These are phyloP conservation scores for Dalbergia cultrata DNA, from an alignment of 306 rosid species.

Conservation along the genomic window DNA sequence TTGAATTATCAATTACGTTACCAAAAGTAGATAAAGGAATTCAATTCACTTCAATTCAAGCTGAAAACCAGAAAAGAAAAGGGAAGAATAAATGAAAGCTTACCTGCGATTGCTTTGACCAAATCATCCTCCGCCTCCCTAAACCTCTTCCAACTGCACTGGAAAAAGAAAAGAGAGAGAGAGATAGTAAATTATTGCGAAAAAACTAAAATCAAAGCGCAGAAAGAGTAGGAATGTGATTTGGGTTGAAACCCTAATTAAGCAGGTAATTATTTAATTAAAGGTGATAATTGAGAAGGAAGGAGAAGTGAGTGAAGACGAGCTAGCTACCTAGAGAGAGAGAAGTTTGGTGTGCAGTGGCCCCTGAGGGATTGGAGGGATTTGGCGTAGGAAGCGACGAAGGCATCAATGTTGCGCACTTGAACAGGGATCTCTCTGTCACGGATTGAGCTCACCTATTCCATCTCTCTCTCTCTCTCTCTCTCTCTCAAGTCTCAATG, in stretches of 20 bases:
- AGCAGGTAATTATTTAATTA: too few species aligned
- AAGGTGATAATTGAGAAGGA: too few species aligned
- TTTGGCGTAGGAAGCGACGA: constrained; percentile 46
- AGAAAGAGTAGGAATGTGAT: neutral
- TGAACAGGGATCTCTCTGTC: constrained; percentile 54
- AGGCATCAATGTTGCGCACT: constrained; percentile 53
- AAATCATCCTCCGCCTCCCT: constrained; percentile 83
- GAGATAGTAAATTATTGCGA: neutral
- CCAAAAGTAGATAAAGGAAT: neutral
- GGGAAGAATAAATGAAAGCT: neutral
- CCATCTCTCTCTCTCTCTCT: constrained; percentile 50
- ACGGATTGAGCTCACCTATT: constrained; percentile 55
- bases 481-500: too few species aligned
- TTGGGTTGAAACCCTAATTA: constrained; percentile 56
- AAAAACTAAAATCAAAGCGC: too few species aligned
- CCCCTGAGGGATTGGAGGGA: constrained; percentile 55
- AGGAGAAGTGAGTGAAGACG: neutral
- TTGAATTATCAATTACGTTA: neutral
- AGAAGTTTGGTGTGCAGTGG: constrained; percentile 54
- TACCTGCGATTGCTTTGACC: constrained; percentile 86
- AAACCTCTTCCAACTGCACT: constrained; percentile 65
- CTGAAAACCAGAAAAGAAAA: neutral
- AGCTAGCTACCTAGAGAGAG: constrained; percentile 55
- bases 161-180: neutral
- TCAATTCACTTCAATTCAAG: constrained; percentile 38